Evolutionary conservation across 2,329 filamentous ascomycete genomes (phyloP), one percentile per base, ranked within the genome.

Genomic region (Seiridium unicorne): DNA sequence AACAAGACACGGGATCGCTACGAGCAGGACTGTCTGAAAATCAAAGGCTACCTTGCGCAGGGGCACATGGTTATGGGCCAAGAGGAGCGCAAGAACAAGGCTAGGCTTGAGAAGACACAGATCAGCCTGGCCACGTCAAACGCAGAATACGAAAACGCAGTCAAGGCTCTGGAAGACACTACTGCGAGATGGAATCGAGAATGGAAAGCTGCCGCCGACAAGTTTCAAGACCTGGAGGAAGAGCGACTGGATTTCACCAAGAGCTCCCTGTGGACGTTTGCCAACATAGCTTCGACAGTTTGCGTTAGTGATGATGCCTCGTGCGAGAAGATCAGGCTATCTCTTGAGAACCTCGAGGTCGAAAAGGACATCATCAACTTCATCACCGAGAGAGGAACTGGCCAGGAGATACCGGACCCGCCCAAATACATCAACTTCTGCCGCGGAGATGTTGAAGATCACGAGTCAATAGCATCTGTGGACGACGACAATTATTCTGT

Each of bases 41-140:
- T 99, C 74, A 99, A 99, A 77, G 95, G 95, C 44, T 99, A 99
- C 72, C 86, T 99, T 4, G 95, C 96, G 3, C 95, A 99, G 76
- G 95, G 95, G 8, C 96, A 99, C 74, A 99, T 99, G 95, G 95
- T 99, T 60, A 99, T 99, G 95, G 95, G 95, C 11, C 95, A 99
- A 69, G 95, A 99, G 74, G 95, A 99, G 79, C 88, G 95, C 35
- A 97, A 97, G 78, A 99, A 99, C 76, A 99, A 99, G 78, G 93
- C 94, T 31, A 98, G 97, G 77, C 84, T 99, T 48, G 95, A 99
- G 76, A 99, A 99, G 84, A 98, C 95, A 1, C 95, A 99, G 74
- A 95, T 97, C 68, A 96, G 93, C 70, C 84, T 99, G 61, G 93
- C 93, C 0, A 88, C 89, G 6, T 93, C 93, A 62, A 98, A 96